Base-by-base conservation (phyloP, 2,329 filamentous ascomycete genomes). In the Fusarium gaditjirri region DNA sequence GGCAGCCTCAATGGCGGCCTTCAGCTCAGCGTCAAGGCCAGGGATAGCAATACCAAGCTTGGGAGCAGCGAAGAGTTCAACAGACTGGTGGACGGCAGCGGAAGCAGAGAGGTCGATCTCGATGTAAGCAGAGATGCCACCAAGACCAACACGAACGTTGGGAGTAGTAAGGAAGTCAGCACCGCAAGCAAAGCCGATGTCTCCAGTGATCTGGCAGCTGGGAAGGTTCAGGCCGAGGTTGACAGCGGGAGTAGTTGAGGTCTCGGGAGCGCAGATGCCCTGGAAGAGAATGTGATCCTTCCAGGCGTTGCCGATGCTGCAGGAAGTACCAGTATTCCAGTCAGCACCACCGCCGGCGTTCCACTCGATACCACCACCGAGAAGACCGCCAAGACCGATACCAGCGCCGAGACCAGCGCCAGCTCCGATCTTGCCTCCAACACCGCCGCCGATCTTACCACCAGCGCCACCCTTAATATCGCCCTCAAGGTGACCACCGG, bases 121-220 rank as follows among this genome's bases (percentile, higher is more conserved):
- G 35, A 89, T 80, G 72, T 87, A 87, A 19, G 87, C 80, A 77
- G 88, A 86, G 72, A 89, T 77, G 9, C 82, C 83, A 54, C 82
- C 82, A 54, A 90, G 85, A 71, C 84, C 80, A 8, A 90, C 77
- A 43, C 82, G 80, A 35, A 84, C 78, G 25, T 81, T 79, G 1
- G 86, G 85, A 21, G 79, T 66, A 21, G 81, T 71, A 7, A 84
- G 78, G 42, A 85, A 78, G 38, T 82, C 78, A 31, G 85, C 71
- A 1, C 80, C 83, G 36, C 88, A 76, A 55, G 82, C 80, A 39
- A 85, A 84, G 23, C 80, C 81, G 46, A 87, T 83, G 25, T 78
- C 78, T 72, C 87, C 87, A 72, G 84, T 83, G 56, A 87, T 81
- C 75, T 86, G 87, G 35, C 72, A 74, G 46, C 66, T 70, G 33